These are phyloP conservation scores for Venturia effusa DNA, from an alignment of 2,329 filamentous ascomycete genomes.

Conservation along the genomic window DNA sequence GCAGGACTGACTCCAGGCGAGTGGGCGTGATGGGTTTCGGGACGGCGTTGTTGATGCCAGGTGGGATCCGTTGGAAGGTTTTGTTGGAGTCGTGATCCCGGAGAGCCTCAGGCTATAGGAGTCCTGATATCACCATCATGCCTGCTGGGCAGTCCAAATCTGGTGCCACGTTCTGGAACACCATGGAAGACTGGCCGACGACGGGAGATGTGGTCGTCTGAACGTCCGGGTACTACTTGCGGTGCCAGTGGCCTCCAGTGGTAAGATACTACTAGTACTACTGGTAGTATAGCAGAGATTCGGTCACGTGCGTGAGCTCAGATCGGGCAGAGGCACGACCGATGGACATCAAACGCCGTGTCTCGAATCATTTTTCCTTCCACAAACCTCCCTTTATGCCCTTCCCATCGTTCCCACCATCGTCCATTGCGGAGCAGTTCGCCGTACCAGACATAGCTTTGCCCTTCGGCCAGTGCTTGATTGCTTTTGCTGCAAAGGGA, in stretches of 20 bases:
- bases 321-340: background rate
- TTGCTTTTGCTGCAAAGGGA: conserved; percentile 6
- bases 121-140: background rate
- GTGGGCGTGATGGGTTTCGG: background rate
- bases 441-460: background rate
- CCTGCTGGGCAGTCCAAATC: background rate
- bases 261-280: no score
- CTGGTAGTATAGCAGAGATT: background rate
- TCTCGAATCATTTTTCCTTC: background rate
- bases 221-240: no score
- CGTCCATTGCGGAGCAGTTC: background rate
- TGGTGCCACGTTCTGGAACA: background rate
- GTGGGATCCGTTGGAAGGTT: no score
- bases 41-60: background rate
- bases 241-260: no score
- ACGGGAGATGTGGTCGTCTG: background rate
- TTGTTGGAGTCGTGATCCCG: background rate
- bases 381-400: background rate
- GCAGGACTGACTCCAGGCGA: background rate
- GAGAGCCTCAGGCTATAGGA: background rate
- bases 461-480: background rate
- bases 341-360: background rate
- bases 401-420: background rate
- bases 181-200: background rate
- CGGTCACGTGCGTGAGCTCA: background rate